These are phyloP conservation scores for Didymella lethalis DNA, from an alignment of 2,329 filamentous ascomycete species.

Conservation along the genomic window DNA sequence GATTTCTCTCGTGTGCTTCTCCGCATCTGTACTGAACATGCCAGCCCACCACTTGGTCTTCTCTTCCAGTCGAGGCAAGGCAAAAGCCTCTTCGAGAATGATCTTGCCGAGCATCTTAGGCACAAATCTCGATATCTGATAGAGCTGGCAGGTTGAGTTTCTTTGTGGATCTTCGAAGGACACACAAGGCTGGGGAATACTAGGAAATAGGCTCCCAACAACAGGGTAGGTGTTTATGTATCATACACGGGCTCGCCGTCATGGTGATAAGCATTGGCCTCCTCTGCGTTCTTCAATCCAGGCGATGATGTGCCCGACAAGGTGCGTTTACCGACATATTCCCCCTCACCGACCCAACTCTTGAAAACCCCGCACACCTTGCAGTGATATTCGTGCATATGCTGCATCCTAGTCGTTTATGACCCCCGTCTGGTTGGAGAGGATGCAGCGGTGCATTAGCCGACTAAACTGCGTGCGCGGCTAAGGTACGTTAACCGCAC, in stretches of 20 bases:
- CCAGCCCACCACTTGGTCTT: slow-evolving; percentile 68
- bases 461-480: not conserved
- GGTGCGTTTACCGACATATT: slow-evolving; percentile 3
- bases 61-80: slow-evolving; percentile 65
- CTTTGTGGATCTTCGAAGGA: not conserved
- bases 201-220: not conserved
- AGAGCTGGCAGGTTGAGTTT: not conserved
- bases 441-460: slow-evolving; percentile 5
- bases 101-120: slow-evolving; percentile 66
- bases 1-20: slow-evolving; percentile 66
- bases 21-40: slow-evolving; percentile 66
- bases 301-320: not conserved
- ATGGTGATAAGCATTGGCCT: not conserved
- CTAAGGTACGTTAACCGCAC: not conserved
- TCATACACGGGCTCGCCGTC: not conserved
- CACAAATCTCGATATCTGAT: not conserved
- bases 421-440: not conserved
- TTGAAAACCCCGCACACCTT: not conserved
- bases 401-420: no score
- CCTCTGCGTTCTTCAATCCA: not conserved
- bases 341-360: slow-evolving; percentile 1
- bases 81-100: slow-evolving; percentile 69
- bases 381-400: not conserved
- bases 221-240: not conserved
- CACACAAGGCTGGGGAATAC: not conserved